phyloP scores from a whole-genome alignment of 257 asterid species.

The Parsonsia alboflavescens region DNA sequence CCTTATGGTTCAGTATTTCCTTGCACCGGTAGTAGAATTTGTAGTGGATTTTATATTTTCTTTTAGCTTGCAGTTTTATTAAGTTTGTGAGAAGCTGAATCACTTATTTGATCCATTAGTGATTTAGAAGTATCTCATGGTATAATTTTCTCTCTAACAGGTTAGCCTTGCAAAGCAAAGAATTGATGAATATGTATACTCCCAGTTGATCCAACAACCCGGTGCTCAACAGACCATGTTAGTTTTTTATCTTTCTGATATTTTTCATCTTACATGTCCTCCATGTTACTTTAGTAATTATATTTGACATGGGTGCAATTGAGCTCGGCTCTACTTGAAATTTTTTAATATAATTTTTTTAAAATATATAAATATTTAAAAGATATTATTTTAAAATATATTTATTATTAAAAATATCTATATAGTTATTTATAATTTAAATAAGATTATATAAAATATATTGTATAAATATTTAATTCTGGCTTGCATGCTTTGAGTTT shows the following conservation, averaged over 20 bases:
- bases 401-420: too few species aligned
- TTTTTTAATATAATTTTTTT: too few species aligned
- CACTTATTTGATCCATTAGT: background rate
- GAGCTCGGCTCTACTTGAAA: too few species aligned
- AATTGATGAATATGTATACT: conserved; percentile 82
- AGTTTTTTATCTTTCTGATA: conserved; percentile 8
- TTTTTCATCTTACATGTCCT: background rate
- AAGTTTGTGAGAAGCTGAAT: background rate
- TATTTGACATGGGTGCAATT: background rate
- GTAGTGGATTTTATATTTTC: background rate
- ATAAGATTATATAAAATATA: too few species aligned
- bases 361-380: too few species aligned
- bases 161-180: conserved; percentile 83
- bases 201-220: conserved; percentile 72
- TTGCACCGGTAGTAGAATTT: background rate
- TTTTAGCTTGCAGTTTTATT: background rate
- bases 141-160: conserved; percentile 27
- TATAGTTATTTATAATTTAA: too few species aligned
- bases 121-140: background rate
- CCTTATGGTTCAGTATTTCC: background rate
- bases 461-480: too few species aligned
- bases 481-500: too few species aligned
- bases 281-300: background rate
- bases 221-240: conserved; percentile 53
- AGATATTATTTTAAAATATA: too few species aligned